Conservation (phyloP, 345 rosid species). For the Reutealis trisperma region DNA sequence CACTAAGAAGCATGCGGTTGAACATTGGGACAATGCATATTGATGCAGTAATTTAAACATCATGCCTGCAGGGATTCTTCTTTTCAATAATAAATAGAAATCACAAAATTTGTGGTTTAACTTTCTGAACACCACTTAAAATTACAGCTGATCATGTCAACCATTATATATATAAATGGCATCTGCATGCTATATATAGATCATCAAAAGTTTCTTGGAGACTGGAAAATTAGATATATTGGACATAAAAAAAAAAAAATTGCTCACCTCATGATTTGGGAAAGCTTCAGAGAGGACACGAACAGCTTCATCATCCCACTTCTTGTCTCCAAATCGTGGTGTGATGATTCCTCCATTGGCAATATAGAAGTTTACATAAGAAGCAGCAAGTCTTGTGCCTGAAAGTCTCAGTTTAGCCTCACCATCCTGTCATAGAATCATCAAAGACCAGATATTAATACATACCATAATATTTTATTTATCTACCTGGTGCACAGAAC, state of each 20-base stretch:
- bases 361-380: slow-evolving; percentile 80
- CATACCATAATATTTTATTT: neutral
- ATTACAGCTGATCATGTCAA: neutral
- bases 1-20: too few species aligned
- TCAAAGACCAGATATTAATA: slow-evolving; percentile 6
- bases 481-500: slow-evolving; percentile 1
- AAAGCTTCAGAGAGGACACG: slow-evolving; percentile 65
- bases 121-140: neutral
- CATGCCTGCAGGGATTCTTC: neutral
- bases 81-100: too few species aligned
- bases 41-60: neutral
- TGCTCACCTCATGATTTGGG: slow-evolving; percentile 61
- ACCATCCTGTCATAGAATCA: slow-evolving; percentile 42
- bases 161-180: neutral
- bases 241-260: slow-evolving; percentile 5
- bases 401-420: slow-evolving; percentile 63
- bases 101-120: too few species aligned
- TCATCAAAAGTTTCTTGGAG: neutral
- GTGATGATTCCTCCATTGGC: slow-evolving; percentile 68
- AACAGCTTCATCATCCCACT: slow-evolving; percentile 80
- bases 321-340: slow-evolving; percentile 81
- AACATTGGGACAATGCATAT: neutral
- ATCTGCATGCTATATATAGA: neutral
- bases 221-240: neutral
- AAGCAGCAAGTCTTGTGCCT: slow-evolving; percentile 85